Evolutionary conservation across 768 basidiomycete species (phyloP), one percentile per base, ranked within the genome.

Genomic region (Naganishia friedmannii): DNA sequence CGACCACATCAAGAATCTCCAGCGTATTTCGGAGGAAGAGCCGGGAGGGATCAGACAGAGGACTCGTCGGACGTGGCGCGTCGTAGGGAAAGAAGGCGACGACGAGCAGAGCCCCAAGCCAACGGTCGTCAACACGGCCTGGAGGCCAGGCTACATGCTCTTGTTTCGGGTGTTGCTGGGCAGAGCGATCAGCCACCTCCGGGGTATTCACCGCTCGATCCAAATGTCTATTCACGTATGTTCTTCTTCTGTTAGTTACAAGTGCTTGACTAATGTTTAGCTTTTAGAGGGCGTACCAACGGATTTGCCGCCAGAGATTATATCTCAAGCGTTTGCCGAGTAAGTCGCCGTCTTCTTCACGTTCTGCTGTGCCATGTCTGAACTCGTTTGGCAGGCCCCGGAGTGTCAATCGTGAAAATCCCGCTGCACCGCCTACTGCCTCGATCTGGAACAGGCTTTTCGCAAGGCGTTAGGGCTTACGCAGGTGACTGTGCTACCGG

Each of bases 241-340:
- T 75, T 28, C 21, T 34, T 48, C 34, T 28, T 37, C n/a, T 66
- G 0, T 7, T 23, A 12, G 42, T 19, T 19, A 34, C 10, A 45
- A n/a, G 12, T 37, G 51, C 19, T 57, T n/a, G 32, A 21, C 10
- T 26, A 1, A 21, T 67, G 55, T 67, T 58, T 39, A 77, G 88
- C 90, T n/a, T 76, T 84, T 88, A 65, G 92, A 92, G 51, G 93
- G 93, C 34, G 91, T 95, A n/a, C 90, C 91, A 65, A 88, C 94
- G 57, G 92, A 96, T 81, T 84, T 96, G 39, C 93, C 93, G 29
- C 91, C 93, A 39, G 93, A 96, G 74, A 86, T 95, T 69, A 93
- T 96, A 74, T 86, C 91, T 28, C 91, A 91, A 56, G 92, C 93
- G 9, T 82, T 96, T 74, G 93, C 93, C 81, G 89, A 70, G 69